Conservation (phyloP, 495 filamentous ascomycete species). For the Penicillium robsamsonii region DNA sequence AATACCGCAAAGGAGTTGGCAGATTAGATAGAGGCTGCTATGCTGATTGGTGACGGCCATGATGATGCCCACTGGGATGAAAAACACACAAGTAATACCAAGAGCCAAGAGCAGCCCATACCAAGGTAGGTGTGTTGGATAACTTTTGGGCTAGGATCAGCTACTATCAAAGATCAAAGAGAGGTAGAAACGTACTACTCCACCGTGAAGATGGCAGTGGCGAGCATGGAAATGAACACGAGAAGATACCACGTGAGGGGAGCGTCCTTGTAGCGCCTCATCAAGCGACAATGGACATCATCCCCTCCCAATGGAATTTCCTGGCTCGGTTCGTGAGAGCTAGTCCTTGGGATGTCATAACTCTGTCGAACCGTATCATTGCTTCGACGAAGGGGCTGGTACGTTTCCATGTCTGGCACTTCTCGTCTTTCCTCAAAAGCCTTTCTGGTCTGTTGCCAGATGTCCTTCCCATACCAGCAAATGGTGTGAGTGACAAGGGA, state of each 20-base stretch:
- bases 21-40: conserved; percentile 70
- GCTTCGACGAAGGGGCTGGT: conserved; percentile 21
- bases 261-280: conserved; percentile 58
- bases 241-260: conserved; percentile 74
- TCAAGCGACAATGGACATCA: conserved; percentile 61
- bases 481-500: conserved; percentile 41
- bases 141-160: conserved; percentile 11
- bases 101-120: conserved; percentile 77
- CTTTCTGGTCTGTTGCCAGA: conserved; percentile 29
- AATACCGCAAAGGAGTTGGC: conserved; percentile 74
- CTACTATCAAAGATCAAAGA: conserved; percentile 20
- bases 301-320: conserved; percentile 32
- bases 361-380: conserved; percentile 13
- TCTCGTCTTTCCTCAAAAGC: conserved; percentile 28
- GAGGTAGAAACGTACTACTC: conserved; percentile 39
- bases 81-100: conserved; percentile 61
- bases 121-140: conserved; percentile 75
- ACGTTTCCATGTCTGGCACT: conserved; percentile 22
- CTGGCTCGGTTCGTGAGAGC: conserved; percentile 19
- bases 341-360: conserved; percentile 11
- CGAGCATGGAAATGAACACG: conserved; percentile 28
- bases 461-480: conserved; percentile 32
- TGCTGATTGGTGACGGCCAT: conserved; percentile 88
- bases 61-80: conserved; percentile 83
- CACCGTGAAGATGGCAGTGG: conserved; percentile 29